A percentile compares a stretch with the other conserved stretches of the same genome.
These are phyloP conservation scores for Apophysomyces trapeziformis DNA, from an alignment of 371 early-diverging fungal species.

Conservation along the genomic window DNA sequence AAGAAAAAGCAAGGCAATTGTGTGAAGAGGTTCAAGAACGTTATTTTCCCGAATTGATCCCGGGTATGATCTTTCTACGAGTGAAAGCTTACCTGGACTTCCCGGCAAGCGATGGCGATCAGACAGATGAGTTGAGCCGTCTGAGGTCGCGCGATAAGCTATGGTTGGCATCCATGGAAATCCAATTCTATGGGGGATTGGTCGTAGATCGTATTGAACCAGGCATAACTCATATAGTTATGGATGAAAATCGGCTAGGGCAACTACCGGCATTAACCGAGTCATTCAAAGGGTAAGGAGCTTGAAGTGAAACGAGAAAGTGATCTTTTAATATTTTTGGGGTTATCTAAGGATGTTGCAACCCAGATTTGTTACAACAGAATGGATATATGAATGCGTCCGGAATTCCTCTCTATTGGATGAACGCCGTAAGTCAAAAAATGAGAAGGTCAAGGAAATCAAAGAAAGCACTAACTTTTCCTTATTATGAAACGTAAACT, in stretches of 20 bases:
- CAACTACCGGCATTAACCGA: constrained; percentile 23
- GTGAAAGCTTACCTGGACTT: constrained; percentile 35
- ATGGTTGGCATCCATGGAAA: constrained; percentile 12
- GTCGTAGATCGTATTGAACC: constrained; percentile 12
- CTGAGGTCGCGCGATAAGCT: constrained; percentile 29
- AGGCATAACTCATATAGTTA: constrained; percentile 41
- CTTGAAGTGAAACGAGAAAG: neutral
- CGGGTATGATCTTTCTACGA: constrained; percentile 34
- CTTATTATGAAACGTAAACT: no score
- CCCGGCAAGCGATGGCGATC: constrained; percentile 9
- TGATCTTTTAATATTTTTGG: neutral
- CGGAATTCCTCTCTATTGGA: constrained; percentile 20
- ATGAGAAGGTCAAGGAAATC: no score
- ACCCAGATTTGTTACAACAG: constrained; percentile 25
- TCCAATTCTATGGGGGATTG: constrained; percentile 33
- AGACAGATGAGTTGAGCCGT: constrained; percentile 22
- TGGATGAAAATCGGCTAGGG: constrained; percentile 25
- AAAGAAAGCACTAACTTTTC: no score
- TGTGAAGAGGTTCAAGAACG: constrained; percentile 28
- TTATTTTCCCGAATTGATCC: constrained; percentile 32
- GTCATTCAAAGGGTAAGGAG: constrained; percentile 21
- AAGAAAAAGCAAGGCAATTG: constrained; percentile 10
- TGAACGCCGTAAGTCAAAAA: constrained; percentile 21
- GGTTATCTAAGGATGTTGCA: neutral
- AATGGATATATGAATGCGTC: constrained; percentile 28